Base-by-base conservation (phyloP, 176 grass and related monocot species). In the Secale cereale region DNA sequence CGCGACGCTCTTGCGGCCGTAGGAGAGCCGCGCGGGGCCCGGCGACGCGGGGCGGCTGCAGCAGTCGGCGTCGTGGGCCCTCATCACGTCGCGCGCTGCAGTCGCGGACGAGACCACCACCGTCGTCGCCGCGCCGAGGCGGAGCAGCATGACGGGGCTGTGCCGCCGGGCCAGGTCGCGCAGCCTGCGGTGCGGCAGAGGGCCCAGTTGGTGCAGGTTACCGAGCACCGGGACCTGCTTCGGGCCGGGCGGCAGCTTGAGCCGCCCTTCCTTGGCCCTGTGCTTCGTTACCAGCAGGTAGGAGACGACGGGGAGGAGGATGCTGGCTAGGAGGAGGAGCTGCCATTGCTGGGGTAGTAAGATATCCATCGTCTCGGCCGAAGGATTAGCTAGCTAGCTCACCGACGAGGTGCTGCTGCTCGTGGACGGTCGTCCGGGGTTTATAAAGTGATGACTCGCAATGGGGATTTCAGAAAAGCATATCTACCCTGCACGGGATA, bases 61-160 rank as follows among this genome's bases (percentile, higher is more conserved):
- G 62, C 92, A 91, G 16, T 79, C 82, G 13, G 66, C 26, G 84
- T 93, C 91, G 28, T 73, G 91, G 54, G 59, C 20, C 84, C 59
- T 90, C 74, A 91, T 46, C 59, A 94, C 86, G 73, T 97, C 91
- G 37, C 62, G 72, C 41, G 89, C 87, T 14, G 85, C 87, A 20
- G 35, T 75, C 20, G 87, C 10, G 62, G 94, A 91, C 29, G 87
- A 91, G 81, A 97, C 73, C 59, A 90, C 77, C 70, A 91, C 5
- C 33, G 87, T 65, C 27, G 81, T 75, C 29, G 83, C 81, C 62
- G 76, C 8, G 66, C 94, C 91, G 6, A 97, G 85, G 29, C 85
- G 87, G 11, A 97, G 85, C 63, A 74, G 39, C 75, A 94, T 90
- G 10, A 88, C 74, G 4, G 43, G 13, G 13, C 43, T 13, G 43